Evolutionary conservation across 345 rosid genomes (phyloP).

Genomic region (Gossypium rotundifolium): DNA sequence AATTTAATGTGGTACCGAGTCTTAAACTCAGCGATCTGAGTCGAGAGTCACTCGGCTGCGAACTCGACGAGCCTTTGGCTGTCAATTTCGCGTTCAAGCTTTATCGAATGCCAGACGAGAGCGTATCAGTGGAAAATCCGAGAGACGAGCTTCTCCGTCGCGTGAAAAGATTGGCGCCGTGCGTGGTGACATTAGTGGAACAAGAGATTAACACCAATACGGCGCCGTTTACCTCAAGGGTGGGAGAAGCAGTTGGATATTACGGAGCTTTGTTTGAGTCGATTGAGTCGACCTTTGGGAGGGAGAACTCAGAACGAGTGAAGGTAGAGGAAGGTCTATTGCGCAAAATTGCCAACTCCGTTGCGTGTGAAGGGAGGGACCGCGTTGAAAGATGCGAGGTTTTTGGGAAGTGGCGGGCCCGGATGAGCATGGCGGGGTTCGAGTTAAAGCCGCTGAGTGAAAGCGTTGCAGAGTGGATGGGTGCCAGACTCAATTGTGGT

Average conservation of each 20-base stretch:
- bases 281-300: neutral
- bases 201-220: neutral
- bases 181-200: neutral
- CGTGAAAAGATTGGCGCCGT: neutral
- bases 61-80: neutral
- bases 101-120: neutral
- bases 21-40: neutral
- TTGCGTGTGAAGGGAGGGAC: conserved; percentile 1
- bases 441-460: conserved; percentile 3
- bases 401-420: neutral
- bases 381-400: conserved; percentile 1
- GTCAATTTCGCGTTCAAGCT: neutral
- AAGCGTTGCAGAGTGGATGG: neutral
- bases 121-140: neutral
- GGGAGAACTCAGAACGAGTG: neutral
- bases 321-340: neutral
- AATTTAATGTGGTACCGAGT: neutral
- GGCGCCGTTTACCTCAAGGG: neutral
- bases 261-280: conserved; percentile 1
- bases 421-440: conserved; percentile 2
- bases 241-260: neutral
- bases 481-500: neutral
- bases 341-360: neutral
- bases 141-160: conserved; percentile 1
- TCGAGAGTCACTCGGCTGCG: neutral